A percentile compares a stretch with the other conserved stretches of the same genome.
These are phyloP conservation scores for Amanita muscaria DNA, from an alignment of 768 basidiomycete species.

Conservation along the genomic window DNA sequence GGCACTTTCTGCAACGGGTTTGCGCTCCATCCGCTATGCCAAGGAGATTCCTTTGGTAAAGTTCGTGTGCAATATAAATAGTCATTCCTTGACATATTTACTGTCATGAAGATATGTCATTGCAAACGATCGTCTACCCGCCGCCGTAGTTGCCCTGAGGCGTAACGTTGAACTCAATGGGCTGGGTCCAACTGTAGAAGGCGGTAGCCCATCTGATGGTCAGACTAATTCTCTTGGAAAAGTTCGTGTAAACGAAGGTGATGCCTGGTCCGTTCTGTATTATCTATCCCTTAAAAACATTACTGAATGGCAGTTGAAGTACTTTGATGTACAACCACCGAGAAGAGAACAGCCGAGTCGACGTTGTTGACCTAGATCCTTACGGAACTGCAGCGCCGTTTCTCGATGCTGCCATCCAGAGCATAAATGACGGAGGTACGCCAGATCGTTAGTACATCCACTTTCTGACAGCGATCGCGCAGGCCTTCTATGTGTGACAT, in stretches of 20 bases:
- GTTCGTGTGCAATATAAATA: conserved; percentile 32
- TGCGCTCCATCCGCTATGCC: conserved; percentile 93
- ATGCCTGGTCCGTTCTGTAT: conserved; percentile 65
- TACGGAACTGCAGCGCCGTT: conserved; percentile 98
- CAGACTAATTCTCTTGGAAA: conserved; percentile 26
- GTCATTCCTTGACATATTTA: conserved; percentile 1
- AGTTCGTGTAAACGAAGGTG: conserved; percentile 83
- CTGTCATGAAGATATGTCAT: conserved; percentile 63
- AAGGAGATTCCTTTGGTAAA: conserved; percentile 90
- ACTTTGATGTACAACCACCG: conserved; percentile 88
- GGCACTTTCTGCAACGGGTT: conserved; percentile 90
- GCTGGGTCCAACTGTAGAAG: conserved; percentile 28
- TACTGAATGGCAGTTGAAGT: conserved; percentile 30
- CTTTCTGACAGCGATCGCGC: not conserved
- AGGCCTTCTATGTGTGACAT: conserved; percentile 93
- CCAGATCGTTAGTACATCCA: conserved; percentile 2
- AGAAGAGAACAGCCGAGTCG: conserved; percentile 62
- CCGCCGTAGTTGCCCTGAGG: conserved; percentile 78
- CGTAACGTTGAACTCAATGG: conserved; percentile 81
- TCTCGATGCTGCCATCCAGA: conserved; percentile 89
- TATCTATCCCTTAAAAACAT: not conserved
- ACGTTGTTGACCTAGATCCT: conserved; percentile 96
- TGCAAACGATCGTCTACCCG: conserved; percentile 85
- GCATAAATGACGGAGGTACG: conserved; percentile 76
- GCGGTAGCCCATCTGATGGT: not conserved